Conservation (phyloP, 306 rosid species). For the Sicyos edulis region DNA sequence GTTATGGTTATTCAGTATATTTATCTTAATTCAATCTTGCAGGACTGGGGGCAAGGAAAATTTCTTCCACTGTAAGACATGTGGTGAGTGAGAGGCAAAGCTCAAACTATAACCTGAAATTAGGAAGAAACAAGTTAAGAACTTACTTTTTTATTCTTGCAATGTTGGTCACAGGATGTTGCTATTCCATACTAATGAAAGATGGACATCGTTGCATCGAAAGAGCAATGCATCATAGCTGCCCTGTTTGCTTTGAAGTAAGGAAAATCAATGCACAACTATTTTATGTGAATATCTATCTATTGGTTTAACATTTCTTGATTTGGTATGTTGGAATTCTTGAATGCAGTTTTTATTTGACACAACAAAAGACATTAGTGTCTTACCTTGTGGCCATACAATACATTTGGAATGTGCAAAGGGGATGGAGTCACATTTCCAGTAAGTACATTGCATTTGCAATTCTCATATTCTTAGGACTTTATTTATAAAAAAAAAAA, state of each 20-base stretch:
- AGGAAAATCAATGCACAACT: not conserved
- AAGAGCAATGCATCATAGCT: constrained; percentile 77
- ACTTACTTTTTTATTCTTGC: not conserved
- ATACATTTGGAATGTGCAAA: constrained; percentile 62
- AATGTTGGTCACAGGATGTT: constrained; percentile 46
- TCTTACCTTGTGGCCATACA: constrained; percentile 58
- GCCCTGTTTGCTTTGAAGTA: constrained; percentile 87
- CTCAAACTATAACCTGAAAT: not conserved
- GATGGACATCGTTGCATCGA: constrained; percentile 64
- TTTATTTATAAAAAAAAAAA: not conserved
- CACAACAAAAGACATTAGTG: constrained; percentile 50
- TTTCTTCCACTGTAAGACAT: constrained; percentile 60
- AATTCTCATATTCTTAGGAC: not conserved
- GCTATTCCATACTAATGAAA: constrained; percentile 58
- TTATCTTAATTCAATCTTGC: constrained; percentile 4
- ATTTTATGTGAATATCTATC: constrained; percentile 1
- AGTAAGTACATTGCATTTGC: constrained; percentile 35
- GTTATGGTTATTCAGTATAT: not conserved
- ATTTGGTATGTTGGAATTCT: not conserved
- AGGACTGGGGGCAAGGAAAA: constrained; percentile 69
- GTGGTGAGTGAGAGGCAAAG: constrained; percentile 41
- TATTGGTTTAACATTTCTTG: not conserved
- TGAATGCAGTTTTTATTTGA: constrained; percentile 65
- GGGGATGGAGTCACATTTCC: constrained; percentile 51
- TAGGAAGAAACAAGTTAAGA: not conserved